Evolutionary conservation across 139 green algal species (phyloP).

Genomic region (Chlorella ohadii): DNA sequence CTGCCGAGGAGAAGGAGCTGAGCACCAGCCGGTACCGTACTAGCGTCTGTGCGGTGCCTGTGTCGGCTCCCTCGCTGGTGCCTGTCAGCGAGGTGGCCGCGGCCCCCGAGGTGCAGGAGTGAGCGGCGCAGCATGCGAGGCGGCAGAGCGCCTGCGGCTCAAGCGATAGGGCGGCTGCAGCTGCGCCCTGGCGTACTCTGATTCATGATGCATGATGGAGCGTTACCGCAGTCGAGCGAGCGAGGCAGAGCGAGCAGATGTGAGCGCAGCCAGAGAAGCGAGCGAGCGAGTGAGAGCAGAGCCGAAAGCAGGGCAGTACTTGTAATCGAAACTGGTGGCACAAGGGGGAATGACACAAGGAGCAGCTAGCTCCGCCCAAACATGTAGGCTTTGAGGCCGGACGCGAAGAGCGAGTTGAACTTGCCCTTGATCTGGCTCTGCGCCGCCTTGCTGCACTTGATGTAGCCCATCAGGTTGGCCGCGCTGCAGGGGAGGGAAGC

Average conservation of each 20-base stretch:
- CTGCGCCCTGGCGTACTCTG: no score
- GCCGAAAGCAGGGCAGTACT: no score
- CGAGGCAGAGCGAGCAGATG: no score
- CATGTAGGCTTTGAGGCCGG: conserved; percentile 27
- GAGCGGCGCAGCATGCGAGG: neutral
- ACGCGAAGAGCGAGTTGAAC: conserved; percentile 28
- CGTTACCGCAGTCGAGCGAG: no score
- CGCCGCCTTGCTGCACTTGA: conserved; percentile 89
- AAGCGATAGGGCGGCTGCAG: no score
- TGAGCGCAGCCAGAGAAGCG: no score
- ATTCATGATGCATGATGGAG: no score
- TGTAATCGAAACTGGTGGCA: no score
- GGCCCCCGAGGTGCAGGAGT: neutral
- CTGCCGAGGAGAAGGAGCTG: conserved; percentile 20
- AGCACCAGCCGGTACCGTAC: conserved; percentile 58
- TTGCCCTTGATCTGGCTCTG: conserved; percentile 48
- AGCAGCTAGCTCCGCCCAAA: neutral
- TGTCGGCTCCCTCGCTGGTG: conserved; percentile 16
- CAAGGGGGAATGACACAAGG: no score
- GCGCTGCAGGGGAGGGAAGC: conserved; percentile 4
- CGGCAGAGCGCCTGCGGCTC: no score
- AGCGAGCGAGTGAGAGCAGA: no score
- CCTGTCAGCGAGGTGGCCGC: neutral
- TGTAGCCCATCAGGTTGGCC: conserved; percentile 90
- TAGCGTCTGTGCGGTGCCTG: conserved; percentile 63